phyloP scores from a whole-genome alignment of 495 filamentous ascomycete species.

The Penicillium steckii region DNA sequence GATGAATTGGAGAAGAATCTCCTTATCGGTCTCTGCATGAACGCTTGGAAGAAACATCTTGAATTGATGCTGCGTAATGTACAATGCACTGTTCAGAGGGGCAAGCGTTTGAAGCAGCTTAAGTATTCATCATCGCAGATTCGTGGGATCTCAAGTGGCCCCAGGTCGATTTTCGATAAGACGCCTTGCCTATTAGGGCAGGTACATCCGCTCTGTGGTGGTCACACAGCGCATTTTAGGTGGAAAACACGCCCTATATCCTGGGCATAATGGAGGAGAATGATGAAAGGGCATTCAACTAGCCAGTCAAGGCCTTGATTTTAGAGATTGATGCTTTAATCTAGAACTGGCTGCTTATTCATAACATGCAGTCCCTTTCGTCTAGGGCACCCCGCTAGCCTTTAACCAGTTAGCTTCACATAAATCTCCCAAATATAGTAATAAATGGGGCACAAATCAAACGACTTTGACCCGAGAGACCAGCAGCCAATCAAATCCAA shows the following conservation, averaged over 20 bases:
- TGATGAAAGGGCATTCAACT: too few species aligned
- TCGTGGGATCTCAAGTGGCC: background rate
- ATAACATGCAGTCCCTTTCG: background rate
- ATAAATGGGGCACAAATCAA: background rate
- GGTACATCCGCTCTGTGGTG: background rate
- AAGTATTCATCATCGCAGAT: background rate
- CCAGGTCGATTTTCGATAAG: background rate
- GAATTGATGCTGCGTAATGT: background rate
- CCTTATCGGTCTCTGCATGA: slow-evolving; percentile 44
- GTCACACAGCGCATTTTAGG: background rate
- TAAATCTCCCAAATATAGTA: background rate
- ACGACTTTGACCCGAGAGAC: too few species aligned
- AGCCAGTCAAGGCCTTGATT: background rate
- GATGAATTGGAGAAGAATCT: slow-evolving; percentile 46
- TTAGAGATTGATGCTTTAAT: background rate
- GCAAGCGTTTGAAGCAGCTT: background rate
- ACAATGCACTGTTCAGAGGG: background rate
- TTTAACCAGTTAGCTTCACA: background rate
- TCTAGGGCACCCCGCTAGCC: background rate
- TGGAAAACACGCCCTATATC: background rate
- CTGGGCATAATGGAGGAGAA: background rate
- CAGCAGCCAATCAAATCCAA: too few species aligned
- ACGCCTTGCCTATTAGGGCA: background rate
- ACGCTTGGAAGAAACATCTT: slow-evolving; percentile 50
- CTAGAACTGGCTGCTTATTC: slow-evolving; percentile 2